Evolutionary conservation across 768 basidiomycete species (phyloP), one percentile per base, ranked within the genome.

Genomic region (Leccinum olivaceopallidum): DNA sequence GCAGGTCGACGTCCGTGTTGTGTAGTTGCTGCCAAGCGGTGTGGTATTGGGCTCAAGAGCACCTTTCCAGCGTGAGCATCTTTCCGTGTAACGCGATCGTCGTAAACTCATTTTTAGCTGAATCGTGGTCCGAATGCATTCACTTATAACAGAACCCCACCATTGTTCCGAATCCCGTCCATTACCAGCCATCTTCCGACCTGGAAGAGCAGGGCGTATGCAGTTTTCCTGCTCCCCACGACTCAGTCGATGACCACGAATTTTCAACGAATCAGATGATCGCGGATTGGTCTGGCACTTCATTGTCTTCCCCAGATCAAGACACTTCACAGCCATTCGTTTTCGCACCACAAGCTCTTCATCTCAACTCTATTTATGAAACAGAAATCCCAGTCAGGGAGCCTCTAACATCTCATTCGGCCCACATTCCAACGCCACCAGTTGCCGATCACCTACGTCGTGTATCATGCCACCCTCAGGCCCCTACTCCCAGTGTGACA

Each of bases 31-130:
- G 92, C 74, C 89, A 92, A 66, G 80, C 77, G 52, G 81, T 86
- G 1, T 94, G 88, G 88, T 93, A 94, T 68, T 94, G 92, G 75
- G 79, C 84, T 10, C 81, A 89, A 32, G 88, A 91, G 57, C 92
- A 94, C 69, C 82, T 91, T 28, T 82, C 85, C 58, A 78, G 70
- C 55, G 92, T 92, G 67, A 66, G 86, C 49, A 22, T 26, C 16
- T 37, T 59, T 34, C 24, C 18, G 6, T 39, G 54, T 50, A 60
- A 74, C 64, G 63, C 63, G 71, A 73, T 30, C 48, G 30, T 64
- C 55, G 18, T 57, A 54, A 54, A 34, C 62, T 65, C 36, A 65
- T 61, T 8, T 18, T 18, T 8, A n/a, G n/a, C 42, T n/a, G 42
- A n/a, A n/a, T 42, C n/a, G 8, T 42, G 42, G 4, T n/a, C n/a